Conservation (phyloP, 83 land plant species). For the Isoetes engelmannii region DNA sequence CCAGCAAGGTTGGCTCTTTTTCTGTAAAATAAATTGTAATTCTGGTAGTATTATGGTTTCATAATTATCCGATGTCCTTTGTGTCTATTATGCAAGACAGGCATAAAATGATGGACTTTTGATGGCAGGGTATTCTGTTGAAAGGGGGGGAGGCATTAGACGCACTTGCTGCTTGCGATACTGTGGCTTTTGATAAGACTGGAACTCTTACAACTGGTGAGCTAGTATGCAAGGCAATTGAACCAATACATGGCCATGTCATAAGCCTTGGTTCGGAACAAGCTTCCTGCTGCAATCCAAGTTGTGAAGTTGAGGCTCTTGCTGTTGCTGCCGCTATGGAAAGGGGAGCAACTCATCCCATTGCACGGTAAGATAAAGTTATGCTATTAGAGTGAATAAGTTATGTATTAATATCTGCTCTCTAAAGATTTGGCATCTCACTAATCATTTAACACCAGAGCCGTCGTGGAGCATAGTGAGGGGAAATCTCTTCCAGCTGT, state of each 20-base stretch:
- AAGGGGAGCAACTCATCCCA: slow-evolving; percentile 96
- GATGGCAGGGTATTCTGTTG: slow-evolving; percentile 76
- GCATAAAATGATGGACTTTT: too few species aligned
- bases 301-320: slow-evolving; percentile 91
- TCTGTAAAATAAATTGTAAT: background rate
- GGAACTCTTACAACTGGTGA: slow-evolving; percentile 95
- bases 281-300: slow-evolving; percentile 66
- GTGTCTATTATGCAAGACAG: too few species aligned
- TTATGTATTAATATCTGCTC: background rate
- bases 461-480: slow-evolving; percentile 76
- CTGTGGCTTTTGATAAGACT: slow-evolving; percentile 97
- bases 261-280: background rate
- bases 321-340: slow-evolving; percentile 99
- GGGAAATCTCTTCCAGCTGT: slow-evolving; percentile 84
- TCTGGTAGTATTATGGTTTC: too few species aligned
- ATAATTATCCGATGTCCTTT: too few species aligned
- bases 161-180: slow-evolving; percentile 82
- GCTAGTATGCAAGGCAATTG: slow-evolving; percentile 82
- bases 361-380: slow-evolving; percentile 61
- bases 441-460: slow-evolving; percentile 44
- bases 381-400: background rate
- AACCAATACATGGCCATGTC: slow-evolving; percentile 85
- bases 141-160: slow-evolving; percentile 97
- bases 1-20: slow-evolving; percentile 64
- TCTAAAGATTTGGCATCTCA: background rate